Evolutionary conservation across 495 filamentous ascomycete genomes (phyloP).

Genomic region (Penicillium robsamsonii): DNA sequence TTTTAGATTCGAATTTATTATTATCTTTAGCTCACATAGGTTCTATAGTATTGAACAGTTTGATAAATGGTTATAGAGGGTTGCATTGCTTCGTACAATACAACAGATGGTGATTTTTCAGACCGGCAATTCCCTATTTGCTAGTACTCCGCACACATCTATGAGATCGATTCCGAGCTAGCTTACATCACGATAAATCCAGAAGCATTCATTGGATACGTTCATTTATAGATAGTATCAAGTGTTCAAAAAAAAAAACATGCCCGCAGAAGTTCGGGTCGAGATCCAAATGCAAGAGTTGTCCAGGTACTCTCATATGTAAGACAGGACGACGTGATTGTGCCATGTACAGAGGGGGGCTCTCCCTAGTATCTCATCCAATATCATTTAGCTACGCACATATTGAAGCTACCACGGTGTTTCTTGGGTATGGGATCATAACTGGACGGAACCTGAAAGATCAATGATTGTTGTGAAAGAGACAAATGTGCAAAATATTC

Average conservation of each 20-base stretch:
- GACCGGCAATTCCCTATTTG: not conserved
- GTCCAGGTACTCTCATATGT: no score
- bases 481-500: not conserved
- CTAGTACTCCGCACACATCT: not conserved
- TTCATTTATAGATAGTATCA: not conserved
- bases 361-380: no score
- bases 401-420: no score
- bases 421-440: not conserved
- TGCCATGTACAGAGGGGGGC: no score
- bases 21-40: not conserved
- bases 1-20: not conserved
- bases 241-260: no score
- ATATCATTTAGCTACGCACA: no score
- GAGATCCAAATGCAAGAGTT: no score
- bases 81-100: not conserved
- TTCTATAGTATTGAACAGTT: constrained; percentile 5
- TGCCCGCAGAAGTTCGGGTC: no score
- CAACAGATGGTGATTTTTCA: not conserved
- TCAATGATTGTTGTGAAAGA: not conserved
- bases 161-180: not conserved
- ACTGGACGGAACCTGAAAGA: not conserved
- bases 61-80: constrained; percentile 18
- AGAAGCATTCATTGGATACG: not conserved
- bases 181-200: not conserved
- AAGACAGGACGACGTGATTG: no score